These are phyloP conservation scores for Pleurotus salmoneostramineus DNA, from an alignment of 768 basidiomycete species.

Conservation along the genomic window DNA sequence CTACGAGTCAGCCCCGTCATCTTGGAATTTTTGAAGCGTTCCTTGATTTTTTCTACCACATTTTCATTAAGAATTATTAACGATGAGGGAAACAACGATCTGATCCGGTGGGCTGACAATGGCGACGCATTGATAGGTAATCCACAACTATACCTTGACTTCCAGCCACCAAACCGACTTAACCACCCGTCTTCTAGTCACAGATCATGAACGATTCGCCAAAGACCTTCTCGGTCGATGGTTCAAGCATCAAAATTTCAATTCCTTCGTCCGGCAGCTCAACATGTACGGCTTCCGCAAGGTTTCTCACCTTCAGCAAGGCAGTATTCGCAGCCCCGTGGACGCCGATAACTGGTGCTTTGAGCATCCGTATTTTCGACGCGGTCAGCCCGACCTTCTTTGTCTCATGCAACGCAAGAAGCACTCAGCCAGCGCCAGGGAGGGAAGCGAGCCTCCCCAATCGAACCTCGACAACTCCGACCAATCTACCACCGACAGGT, in stretches of 20 bases:
- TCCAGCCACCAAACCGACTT: neutral
- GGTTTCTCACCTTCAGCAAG: slow-evolving; percentile 93
- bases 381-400: slow-evolving; percentile 86
- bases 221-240: slow-evolving; percentile 84
- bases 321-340: slow-evolving; percentile 78
- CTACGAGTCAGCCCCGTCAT: slow-evolving; percentile 64
- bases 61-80: slow-evolving; percentile 67
- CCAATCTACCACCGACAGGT: slow-evolving; percentile 12
- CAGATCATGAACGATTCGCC: slow-evolving; percentile 87
- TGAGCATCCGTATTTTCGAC: slow-evolving; percentile 81
- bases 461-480: slow-evolving; percentile 15
- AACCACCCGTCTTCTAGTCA: slow-evolving; percentile 45
- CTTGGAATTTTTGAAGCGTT: neutral
- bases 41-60: slow-evolving; percentile 10
- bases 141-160: slow-evolving; percentile 3
- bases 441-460: slow-evolving; percentile 9
- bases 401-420: slow-evolving; percentile 87
- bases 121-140: slow-evolving; percentile 91
- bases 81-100: slow-evolving; percentile 71
- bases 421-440: slow-evolving; percentile 27
- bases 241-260: slow-evolving; percentile 97
- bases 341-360: slow-evolving; percentile 89
- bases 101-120: slow-evolving; percentile 87
- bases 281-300: slow-evolving; percentile 96
- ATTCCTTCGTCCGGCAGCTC: slow-evolving; percentile 87